Base-by-base conservation (phyloP, 2,329 filamentous ascomycete genomes). In the Monosporascus sp. region DNA sequence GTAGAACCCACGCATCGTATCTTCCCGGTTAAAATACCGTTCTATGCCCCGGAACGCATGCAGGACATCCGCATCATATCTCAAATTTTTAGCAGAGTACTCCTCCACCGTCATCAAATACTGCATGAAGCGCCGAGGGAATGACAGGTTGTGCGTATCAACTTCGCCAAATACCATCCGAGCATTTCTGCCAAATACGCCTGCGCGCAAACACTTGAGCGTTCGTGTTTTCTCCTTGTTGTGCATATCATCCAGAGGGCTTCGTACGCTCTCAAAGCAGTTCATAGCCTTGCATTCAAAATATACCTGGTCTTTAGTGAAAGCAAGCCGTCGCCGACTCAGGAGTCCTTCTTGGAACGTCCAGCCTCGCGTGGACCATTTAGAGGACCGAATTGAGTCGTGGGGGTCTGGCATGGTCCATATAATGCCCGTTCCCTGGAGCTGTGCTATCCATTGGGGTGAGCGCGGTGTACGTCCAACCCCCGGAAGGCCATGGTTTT, bases 321-420 rank as follows among this genome's bases (percentile, higher is more conserved):
- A 58, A 6, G 52, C 37, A 7, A 58, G 56, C 7, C 49, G 38
- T 7, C 53, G 36, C 22, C 36, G 47, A 6, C n/a, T 27, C 5
- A 55, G 38, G 19, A 53, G 7, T 24, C 38, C 56, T 52, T 58
- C 56, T 43, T 58, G 51, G 38, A 49, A 56, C 3, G 56, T 56
- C 56, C 56, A 58, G 3, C 47, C 56, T 6, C 62, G 54, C 3
- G 53, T 59, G 7, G 37, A 51, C 58, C 58, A 62, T 7, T 43
- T 31, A n/a, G 60, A 62, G 9, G n/a, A 5, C 3, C 27, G 45
- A 19, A 61, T 51, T 7, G 17, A 37, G 11, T 20, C 3, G 20
- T 48, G 49, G 14, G 47, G 50, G 14, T 53, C 50, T 48, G 40
- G 9, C 19, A 40, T 14, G 8, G 27, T 34, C 31, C n/a, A 48